Base-by-base conservation (phyloP, 192 early-diverging fungal species). In the Backusella sp. region DNA sequence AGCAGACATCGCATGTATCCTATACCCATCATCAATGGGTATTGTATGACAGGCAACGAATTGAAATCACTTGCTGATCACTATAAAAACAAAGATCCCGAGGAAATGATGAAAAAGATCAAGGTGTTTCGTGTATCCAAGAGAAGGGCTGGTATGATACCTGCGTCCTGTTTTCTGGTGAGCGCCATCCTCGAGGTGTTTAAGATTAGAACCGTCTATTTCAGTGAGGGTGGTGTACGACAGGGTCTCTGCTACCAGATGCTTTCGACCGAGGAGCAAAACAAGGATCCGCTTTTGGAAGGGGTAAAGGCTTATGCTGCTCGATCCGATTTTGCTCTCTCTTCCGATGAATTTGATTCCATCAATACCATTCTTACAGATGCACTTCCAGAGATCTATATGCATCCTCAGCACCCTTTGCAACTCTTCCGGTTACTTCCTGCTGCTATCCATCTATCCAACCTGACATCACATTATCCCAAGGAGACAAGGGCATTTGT, bases 201-300 rank as follows among this genome's bases (percentile, higher is more conserved):
- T 32, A 53, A 70, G 4, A 84, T 86, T 52, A 76, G 70, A 23
- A 68, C 77, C 30, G 80, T 88, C 0, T 78, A 83, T 17, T 89
- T 89, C 37, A 86, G 86, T 46, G 88, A 89, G 62, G 88, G 86
- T 4, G 88, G 88, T 66, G 86, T 89, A 6, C 84, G 86, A 12
- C 88, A 89, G 44, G 88, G 88, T 8, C 72, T 83, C 9, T 89
- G 88, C 67, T 89, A 85, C 62, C 72, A 79, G 2, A 76, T 81
- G 73, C 44, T 89, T 17, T 70, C 82, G 0, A 4, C 32, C 0
- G 78, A 80, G 34, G 83, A 84, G 44, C 79, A 82, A 42, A 59
- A 75, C 34, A 85, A 82, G 65, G 88, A 89, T 69, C 88, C 88
- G 3, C 75, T 84, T 3, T 62, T 82, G 2, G 83, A 84, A 67